Conservation (phyloP, 345 rosid species). For the sweet orange (Citrus sinensis) region DNA sequence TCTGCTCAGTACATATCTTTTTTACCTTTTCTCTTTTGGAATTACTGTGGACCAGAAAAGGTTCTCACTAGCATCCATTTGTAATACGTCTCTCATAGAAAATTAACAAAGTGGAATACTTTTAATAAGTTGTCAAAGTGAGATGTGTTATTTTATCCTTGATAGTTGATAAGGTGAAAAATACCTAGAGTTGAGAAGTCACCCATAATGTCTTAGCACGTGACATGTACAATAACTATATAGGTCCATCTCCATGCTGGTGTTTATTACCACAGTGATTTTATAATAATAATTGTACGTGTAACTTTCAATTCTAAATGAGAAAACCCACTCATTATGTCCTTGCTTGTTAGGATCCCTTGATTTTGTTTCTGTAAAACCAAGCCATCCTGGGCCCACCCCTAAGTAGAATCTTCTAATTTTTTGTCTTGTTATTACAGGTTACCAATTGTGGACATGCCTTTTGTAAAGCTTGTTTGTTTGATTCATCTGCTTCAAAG, state of each 20-base stretch:
- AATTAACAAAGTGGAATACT: neutral
- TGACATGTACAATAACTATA: neutral
- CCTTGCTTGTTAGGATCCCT: neutral
- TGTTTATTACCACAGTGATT: neutral
- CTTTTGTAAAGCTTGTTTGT: conserved; percentile 90
- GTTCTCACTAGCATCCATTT: neutral
- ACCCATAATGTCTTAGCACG: neutral
- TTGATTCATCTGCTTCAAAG: conserved; percentile 61
- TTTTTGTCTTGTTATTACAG: conserved; percentile 37
- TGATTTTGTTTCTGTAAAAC: neutral
- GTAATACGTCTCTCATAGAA: neutral
- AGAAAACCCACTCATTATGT: neutral
- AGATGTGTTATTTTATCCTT: neutral
- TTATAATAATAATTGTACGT: neutral
- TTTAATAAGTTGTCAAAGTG: neutral
- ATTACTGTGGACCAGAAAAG: neutral
- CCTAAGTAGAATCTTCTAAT: neutral
- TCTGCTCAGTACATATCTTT: neutral
- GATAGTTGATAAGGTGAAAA: neutral
- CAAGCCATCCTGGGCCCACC: neutral
- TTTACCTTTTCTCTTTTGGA: neutral
- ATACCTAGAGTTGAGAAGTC: neutral
- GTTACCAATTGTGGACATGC: conserved; percentile 75
- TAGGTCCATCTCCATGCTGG: neutral
- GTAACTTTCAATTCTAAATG: neutral